Evolutionary conservation across 2,329 filamentous ascomycete species (phyloP), one percentile per base, ranked within the genome.

Genomic region (Scytalidium lignicola): DNA sequence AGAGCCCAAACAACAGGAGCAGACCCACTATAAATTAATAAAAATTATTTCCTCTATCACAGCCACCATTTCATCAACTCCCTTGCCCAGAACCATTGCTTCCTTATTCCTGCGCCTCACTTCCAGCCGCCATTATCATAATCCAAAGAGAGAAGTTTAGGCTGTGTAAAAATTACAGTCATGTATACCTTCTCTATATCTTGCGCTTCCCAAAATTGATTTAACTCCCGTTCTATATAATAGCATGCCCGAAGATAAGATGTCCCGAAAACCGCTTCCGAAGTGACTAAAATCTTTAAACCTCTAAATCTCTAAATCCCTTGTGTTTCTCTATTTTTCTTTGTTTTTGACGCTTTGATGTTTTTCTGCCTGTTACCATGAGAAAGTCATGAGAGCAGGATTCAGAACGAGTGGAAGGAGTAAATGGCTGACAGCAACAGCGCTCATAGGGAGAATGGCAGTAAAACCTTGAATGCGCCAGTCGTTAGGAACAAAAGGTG

Each of bases 341-440:
- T 37, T n/a, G 4, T 37, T 37, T n/a, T 37, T n/a, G n/a, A n/a
- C n/a, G 4, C 15, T 37, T 37, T n/a, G 32, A 7, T 7, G 15
- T 37, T 37, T 37, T 5, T 13, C 32, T n/a, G 7, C 32, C 15
- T n/a, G 4, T 53, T 79, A 89, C 81, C 83, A 90, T 8, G 84
- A 86, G 66, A 90, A 89, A 0, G 83, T 86, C 85, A 89, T 89
- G 58, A 90, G 71, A 18, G 85, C 85, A n/a, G 86, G 86, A 66
- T 90, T 90, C 44, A 91, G 70, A 3, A 80, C 86, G 51, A 90
- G 74, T 1, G 87, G 87, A 53, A 90, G 66, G 44, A 90, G 68
- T 50, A 90, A 74, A 67, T 90, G 86, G 49, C 80, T 85, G 1
- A 72, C 75, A 1, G 82, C 73, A n/a, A 90, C 80, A 0, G 83